phyloP scores from a whole-genome alignment of 495 filamentous ascomycete genomes.

The Neurospora sp. region DNA sequence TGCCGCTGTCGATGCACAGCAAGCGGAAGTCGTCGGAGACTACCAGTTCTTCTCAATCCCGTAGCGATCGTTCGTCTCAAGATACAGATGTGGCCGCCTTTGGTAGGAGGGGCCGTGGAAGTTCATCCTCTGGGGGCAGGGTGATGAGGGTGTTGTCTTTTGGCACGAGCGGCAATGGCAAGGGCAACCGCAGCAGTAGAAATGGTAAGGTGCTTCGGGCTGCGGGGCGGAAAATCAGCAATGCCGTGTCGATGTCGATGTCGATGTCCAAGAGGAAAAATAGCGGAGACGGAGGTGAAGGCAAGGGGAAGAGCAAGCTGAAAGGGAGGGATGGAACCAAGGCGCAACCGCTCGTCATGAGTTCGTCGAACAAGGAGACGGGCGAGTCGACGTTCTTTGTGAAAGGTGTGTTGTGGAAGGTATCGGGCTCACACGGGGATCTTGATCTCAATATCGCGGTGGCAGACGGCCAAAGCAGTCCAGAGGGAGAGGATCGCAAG shows the following conservation, averaged over 20 bases:
- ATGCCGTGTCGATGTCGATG: background rate
- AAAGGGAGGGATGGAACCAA: background rate
- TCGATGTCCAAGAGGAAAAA: background rate
- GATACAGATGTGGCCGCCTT: background rate
- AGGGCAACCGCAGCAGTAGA: background rate
- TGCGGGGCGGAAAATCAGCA: background rate
- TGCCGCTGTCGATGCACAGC: background rate
- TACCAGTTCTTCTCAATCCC: background rate
- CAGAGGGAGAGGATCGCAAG: background rate
- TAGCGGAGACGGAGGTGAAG: background rate
- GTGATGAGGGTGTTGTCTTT: conserved; percentile 10
- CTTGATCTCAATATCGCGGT: background rate
- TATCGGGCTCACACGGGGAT: background rate
- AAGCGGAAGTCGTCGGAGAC: background rate
- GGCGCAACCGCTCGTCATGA: background rate
- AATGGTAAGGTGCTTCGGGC: background rate
- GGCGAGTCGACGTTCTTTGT: conserved; percentile 3
- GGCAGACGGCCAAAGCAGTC: background rate
- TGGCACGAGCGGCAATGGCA: background rate
- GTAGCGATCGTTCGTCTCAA: background rate
- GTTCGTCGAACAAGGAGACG: background rate
- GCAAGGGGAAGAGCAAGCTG: background rate
- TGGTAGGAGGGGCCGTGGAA: background rate
- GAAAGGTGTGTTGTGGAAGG: background rate
- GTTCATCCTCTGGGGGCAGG: conserved; percentile 1